These are phyloP conservation scores for Sanguinoderma infundibulare DNA, from an alignment of 1,284 basidiomycete species.

Conservation along the genomic window DNA sequence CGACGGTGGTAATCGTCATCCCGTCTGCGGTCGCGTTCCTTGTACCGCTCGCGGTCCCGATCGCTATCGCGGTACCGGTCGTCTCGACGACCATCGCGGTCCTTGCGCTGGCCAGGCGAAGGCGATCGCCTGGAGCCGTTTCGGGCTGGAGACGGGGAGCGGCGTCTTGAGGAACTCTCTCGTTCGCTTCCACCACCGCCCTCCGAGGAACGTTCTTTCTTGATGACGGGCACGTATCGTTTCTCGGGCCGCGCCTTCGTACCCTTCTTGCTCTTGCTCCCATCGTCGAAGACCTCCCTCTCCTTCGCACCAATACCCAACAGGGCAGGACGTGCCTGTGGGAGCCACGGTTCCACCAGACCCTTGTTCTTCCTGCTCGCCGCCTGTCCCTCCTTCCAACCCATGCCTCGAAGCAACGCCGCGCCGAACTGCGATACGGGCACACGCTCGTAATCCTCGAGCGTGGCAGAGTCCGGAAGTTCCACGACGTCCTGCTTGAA, in stretches of 20 bases:
- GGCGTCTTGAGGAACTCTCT: constrained; percentile 26
- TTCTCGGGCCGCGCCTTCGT: constrained; percentile 56
- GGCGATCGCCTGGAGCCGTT: constrained; percentile 35
- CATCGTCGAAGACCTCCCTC: constrained; percentile 68
- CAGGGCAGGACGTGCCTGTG: constrained; percentile 79
- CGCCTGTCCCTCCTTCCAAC: constrained; percentile 86
- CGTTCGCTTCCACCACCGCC: constrained; percentile 30
- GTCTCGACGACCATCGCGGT: constrained; percentile 33
- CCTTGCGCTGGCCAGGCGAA: constrained; percentile 34
- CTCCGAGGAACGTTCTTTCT: constrained; percentile 48
- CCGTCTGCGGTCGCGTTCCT: constrained; percentile 19
- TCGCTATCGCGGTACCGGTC: constrained; percentile 33
- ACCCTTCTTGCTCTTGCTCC: constrained; percentile 51
- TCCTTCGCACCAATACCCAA: constrained; percentile 93
- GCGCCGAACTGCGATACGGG: constrained; percentile 94
- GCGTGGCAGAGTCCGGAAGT: constrained; percentile 75
- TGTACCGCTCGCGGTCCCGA: constrained; percentile 34
- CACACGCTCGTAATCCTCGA: constrained; percentile 89
- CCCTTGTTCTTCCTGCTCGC: constrained; percentile 57
- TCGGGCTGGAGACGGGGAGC: constrained; percentile 29
- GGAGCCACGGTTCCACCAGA: constrained; percentile 78
- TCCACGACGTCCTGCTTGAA: constrained; percentile 80
- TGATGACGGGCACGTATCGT: constrained; percentile 79
- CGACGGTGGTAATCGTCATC: constrained; percentile 20
- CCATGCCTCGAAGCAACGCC: constrained; percentile 95